Conservation (phyloP, 192 early-diverging fungal genomes). For the Kickxella alabastrina region DNA sequence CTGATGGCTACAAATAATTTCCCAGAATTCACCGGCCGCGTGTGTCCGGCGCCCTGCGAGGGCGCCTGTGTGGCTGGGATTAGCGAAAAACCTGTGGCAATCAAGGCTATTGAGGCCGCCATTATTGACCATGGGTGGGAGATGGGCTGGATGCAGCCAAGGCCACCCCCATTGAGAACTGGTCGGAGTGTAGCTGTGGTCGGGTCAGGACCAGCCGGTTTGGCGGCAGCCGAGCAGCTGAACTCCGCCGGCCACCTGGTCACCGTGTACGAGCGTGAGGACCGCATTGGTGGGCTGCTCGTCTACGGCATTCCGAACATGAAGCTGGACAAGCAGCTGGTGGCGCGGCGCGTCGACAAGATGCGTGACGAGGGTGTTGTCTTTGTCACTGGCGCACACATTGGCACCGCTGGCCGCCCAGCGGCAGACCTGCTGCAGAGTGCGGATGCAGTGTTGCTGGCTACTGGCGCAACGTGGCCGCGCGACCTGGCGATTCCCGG, state of each 20-base stretch:
- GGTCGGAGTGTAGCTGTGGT: slow-evolving; percentile 84
- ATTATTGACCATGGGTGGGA: slow-evolving; percentile 97
- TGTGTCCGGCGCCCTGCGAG: slow-evolving; percentile 98
- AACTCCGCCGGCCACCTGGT: slow-evolving; percentile 95
- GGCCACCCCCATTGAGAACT: slow-evolving; percentile 72
- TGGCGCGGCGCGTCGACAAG: slow-evolving; percentile 90
- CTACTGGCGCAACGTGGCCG: slow-evolving; percentile 97
- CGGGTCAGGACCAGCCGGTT: slow-evolving; percentile 94
- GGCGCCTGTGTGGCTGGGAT: slow-evolving; percentile 95
- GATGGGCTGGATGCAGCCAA: slow-evolving; percentile 95
- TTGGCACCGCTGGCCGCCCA: slow-evolving; percentile 90
- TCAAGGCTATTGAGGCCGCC: slow-evolving; percentile 96
- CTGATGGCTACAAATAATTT: slow-evolving; percentile 98
- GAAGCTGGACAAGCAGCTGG: slow-evolving; percentile 97
- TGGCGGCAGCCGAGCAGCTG: slow-evolving; percentile 94
- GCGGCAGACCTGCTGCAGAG: too few relatives aligned
- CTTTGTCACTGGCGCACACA: slow-evolving; percentile 84
- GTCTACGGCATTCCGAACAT: slow-evolving; percentile 99
- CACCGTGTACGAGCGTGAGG: slow-evolving; percentile 96
- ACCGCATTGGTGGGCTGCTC: slow-evolving; percentile 91
- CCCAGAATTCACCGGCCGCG: slow-evolving; percentile 98
- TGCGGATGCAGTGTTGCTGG: slow-evolving; percentile 85
- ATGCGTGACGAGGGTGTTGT: slow-evolving; percentile 90
- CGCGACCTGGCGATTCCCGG: slow-evolving; percentile 89
- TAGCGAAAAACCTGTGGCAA: slow-evolving; percentile 89